A percentile compares a stretch with the other conserved stretches of the same genome.
These are phyloP conservation scores for Aspergillus sp. DNA, from an alignment of 2,329 filamentous ascomycete genomes.

Conservation along the genomic window DNA sequence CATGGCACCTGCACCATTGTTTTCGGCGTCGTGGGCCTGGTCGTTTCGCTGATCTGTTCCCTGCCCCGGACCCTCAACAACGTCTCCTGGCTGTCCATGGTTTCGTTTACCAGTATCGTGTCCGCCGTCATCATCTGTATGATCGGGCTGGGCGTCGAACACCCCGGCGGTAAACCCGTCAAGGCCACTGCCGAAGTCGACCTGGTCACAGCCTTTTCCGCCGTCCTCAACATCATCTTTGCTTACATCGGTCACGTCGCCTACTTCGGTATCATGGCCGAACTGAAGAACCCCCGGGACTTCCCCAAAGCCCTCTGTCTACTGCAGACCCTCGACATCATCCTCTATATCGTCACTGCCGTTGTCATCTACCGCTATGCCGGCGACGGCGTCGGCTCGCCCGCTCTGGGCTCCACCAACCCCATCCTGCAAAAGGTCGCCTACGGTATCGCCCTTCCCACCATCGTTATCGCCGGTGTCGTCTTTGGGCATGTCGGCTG, in stretches of 20 bases:
- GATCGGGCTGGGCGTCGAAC: conserved; percentile 50
- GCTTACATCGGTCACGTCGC: conserved; percentile 58
- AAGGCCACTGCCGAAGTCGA: conserved; percentile 19
- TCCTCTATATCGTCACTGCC: conserved; percentile 57
- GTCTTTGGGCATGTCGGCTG: conserved; percentile 58
- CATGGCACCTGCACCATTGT: conserved; percentile 54
- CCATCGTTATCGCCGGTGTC: conserved; percentile 59
- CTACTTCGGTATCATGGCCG: conserved; percentile 58
- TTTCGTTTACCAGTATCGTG: conserved; percentile 55
- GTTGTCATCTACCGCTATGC: conserved; percentile 60
- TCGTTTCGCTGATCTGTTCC: conserved; percentile 50
- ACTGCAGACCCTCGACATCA: conserved; percentile 50
- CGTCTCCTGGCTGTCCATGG: conserved; percentile 51
- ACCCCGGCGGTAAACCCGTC: conserved; percentile 24
- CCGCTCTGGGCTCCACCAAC: conserved; percentile 57
- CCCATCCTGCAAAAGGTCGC: conserved; percentile 51
- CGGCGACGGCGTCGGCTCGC: conserved; percentile 52
- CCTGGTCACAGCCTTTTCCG: conserved; percentile 43
- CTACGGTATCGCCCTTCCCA: conserved; percentile 59
- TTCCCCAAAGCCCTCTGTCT: conserved; percentile 54
- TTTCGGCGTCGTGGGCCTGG: conserved; percentile 49
- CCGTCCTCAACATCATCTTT: conserved; percentile 60
- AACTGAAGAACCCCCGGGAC: conserved; percentile 52
- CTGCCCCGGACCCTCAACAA: conserved; percentile 55
- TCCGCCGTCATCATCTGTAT: conserved; percentile 57